These are phyloP conservation scores for Cenchrus americanus DNA, from an alignment of 176 grass and related monocot genomes.

Conservation along the genomic window DNA sequence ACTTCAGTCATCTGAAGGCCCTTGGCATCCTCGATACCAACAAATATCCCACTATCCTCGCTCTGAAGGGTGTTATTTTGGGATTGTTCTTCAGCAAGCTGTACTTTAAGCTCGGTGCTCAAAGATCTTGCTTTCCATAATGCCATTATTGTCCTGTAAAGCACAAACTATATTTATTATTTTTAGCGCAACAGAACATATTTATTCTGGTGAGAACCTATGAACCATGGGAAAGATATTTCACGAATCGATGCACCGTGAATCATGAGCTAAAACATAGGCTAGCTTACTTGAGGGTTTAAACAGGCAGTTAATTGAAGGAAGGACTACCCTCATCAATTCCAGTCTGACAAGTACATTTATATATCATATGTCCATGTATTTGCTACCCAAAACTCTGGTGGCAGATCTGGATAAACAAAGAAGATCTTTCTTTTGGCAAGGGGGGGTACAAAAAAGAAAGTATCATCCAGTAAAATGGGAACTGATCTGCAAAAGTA, in stretches of 20 bases:
- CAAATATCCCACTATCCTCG: conserved; percentile 76
- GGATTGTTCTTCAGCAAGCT: conserved; percentile 82
- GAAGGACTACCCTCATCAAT: no score
- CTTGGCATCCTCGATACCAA: conserved; percentile 75
- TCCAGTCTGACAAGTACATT: no score
- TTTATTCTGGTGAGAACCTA: conserved; percentile 28
- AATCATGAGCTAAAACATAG: neutral
- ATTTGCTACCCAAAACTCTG: no score
- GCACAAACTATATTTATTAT: conserved; percentile 31
- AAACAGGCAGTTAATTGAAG: neutral
- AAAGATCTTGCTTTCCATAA: conserved; percentile 94
- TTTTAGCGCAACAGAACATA: conserved; percentile 16
- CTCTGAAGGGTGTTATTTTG: conserved; percentile 55
- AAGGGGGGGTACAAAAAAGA: no score
- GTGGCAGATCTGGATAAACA: no score
- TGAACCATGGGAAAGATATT: conserved; percentile 38
- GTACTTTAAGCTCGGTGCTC: conserved; percentile 70
- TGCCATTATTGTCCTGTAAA: conserved; percentile 84
- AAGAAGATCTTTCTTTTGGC: no score
- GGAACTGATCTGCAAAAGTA: no score
- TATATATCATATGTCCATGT: no score
- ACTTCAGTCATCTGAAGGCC: conserved; percentile 65
- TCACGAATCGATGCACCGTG: conserved; percentile 17
- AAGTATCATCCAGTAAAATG: no score
- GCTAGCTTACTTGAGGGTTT: neutral